A percentile compares a stretch with the other conserved stretches of the same genome.
Conservation (phyloP, 78 protist species). For the Paulinella micropora region DNA sequence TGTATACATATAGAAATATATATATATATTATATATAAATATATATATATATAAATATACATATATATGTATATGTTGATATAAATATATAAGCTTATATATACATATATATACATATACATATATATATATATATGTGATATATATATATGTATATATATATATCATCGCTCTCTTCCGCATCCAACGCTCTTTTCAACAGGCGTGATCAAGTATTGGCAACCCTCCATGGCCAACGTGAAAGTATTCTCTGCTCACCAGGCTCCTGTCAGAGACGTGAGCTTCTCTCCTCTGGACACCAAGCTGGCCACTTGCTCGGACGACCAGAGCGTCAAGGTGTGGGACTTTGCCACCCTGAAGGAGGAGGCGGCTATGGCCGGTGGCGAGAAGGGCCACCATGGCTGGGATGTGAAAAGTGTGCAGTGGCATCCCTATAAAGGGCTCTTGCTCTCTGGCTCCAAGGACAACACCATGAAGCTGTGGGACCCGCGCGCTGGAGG, state of each 20-base stretch:
- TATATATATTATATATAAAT: too few species aligned
- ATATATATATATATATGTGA: too few species aligned
- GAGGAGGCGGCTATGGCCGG: conserved; percentile 43
- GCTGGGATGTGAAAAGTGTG: conserved; percentile 61
- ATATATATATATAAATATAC: too few species aligned
- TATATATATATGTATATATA: too few species aligned
- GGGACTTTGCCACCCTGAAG: conserved; percentile 51
- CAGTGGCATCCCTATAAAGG: conserved; percentile 72
- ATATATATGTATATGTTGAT: too few species aligned
- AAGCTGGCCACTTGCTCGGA: conserved; percentile 72
- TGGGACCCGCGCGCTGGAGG: conserved; percentile 68
- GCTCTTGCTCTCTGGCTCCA: conserved; percentile 58
- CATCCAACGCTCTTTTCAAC: too few species aligned
- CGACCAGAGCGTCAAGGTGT: conserved; percentile 48
- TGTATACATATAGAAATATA: too few species aligned
- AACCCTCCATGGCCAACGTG: conserved; percentile 70
- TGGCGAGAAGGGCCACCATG: conserved; percentile 52
- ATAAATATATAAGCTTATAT: too few species aligned
- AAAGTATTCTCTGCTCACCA: conserved; percentile 53
- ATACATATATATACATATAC: too few species aligned
- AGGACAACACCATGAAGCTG: too few species aligned
- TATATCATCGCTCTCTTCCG: too few species aligned
- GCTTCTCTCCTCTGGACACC: conserved; percentile 52
- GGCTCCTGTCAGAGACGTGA: conserved; percentile 37
- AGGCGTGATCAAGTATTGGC: conserved; percentile 77